phyloP scores from a whole-genome alignment of 1,284 basidiomycete species.

The Pseudomicrostroma phylloplanum region DNA sequence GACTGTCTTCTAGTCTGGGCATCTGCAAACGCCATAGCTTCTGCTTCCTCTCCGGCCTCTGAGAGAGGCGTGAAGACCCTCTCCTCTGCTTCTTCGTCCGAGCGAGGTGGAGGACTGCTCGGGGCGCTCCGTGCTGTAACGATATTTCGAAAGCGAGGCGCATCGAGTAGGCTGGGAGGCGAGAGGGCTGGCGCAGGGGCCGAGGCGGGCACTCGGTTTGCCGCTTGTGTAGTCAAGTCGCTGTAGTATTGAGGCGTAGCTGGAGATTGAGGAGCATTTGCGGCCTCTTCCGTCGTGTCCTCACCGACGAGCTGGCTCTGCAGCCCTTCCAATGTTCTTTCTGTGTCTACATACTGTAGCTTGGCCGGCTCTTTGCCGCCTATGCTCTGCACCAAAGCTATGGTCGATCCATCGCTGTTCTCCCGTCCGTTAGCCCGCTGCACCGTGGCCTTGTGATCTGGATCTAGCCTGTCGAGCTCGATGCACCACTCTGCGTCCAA shows the following conservation, averaged over 20 bases:
- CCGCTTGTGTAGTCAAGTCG: not conserved
- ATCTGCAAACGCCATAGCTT: constrained; percentile 4
- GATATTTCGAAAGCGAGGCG: constrained; percentile 1
- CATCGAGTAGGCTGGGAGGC: not conserved
- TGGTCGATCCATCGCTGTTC: no score
- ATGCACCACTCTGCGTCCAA: constrained; percentile 78
- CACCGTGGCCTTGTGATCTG: not conserved
- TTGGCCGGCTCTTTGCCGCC: not conserved
- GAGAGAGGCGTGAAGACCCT: not conserved
- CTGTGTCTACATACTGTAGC: not conserved
- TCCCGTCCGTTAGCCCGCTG: not conserved
- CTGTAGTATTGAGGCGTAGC: not conserved
- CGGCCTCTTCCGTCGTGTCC: no score
- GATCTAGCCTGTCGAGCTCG: constrained; percentile 30
- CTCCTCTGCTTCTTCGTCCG: not conserved
- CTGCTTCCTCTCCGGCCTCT: not conserved
- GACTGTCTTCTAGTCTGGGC: not conserved
- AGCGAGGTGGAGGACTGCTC: constrained; percentile 2
- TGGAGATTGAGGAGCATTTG: no score
- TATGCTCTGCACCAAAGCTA: not conserved
- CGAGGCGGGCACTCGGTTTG: no score
- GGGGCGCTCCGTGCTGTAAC: not conserved
- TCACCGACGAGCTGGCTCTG: not conserved
- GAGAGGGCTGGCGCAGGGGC: not conserved
- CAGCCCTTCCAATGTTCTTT: not conserved